Base-by-base conservation (phyloP, 768 basidiomycete genomes). In the Macrolepiota fuliginosa region DNA sequence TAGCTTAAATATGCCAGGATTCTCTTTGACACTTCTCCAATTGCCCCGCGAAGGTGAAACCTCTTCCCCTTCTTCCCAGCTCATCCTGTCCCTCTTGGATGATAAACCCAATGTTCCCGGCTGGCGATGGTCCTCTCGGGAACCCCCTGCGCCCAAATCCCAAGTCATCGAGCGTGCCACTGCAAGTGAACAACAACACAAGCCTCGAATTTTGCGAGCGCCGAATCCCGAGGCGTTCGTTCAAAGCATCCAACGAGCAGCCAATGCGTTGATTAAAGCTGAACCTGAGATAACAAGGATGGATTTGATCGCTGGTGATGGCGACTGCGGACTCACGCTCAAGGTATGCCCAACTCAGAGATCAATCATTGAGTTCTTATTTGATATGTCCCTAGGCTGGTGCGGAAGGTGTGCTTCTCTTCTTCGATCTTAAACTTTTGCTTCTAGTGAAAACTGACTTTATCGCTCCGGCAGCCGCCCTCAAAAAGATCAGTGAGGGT, bases 231-330 rank as follows among this genome's bases (percentile, higher is more conserved):
- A 70, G n/a, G 71, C 66, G 6, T 92, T 94, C 71, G 74, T 79
- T 46, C 69, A 69, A 2, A 81, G 82, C 17, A 74, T 96, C 35
- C 74, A 78, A 66, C 76, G 78, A 22, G 89, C 88, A 1, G 89
- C 88, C 63, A 70, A 83, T 19, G 86, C 85, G 1, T 74, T 98
- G 63, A 83, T 94, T 62, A 75, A 74, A 7, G 90, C 89, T 7
- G 96, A 98, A 71, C 86, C 90, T 1, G 94, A 95, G 65, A 94
- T 99, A 63, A 98, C 96, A 13, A 76, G 82, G 19, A 90, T 93
- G 86, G 96, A 99, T 72, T 88, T 83, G 61, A 89, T 98, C 56
- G 91, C 92, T 1, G 96, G 96, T 27, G 96, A 98, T 69, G 96
- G 96, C 4, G 83, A 84, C 65, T 83, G 81, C 61, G 83, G 83